These are phyloP conservation scores for Pseudogymnoascus sp. DNA, from an alignment of 2,329 filamentous ascomycete species.

Conservation along the genomic window DNA sequence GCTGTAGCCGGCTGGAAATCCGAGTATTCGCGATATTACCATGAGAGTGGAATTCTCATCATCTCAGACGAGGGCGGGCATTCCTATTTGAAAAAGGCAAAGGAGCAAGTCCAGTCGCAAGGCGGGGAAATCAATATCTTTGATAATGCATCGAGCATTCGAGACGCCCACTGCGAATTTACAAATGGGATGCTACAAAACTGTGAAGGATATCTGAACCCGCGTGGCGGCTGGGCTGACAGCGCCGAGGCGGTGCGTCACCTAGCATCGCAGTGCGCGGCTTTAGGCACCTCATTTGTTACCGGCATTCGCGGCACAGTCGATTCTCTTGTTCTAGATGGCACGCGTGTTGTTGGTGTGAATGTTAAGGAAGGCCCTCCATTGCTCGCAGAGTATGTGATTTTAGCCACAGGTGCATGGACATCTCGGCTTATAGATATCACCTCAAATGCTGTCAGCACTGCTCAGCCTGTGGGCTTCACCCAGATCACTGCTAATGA, in stretches of 20 bases:
- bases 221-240: slow-evolving; percentile 16
- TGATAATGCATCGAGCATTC: background rate
- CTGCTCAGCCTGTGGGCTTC: slow-evolving; percentile 58
- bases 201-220: slow-evolving; percentile 5
- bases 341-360: background rate
- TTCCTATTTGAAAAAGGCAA: background rate
- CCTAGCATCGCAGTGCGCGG: slow-evolving; percentile 14
- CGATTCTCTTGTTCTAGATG: slow-evolving; percentile 8
- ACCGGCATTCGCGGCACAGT: slow-evolving; percentile 24
- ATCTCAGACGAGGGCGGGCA: background rate
- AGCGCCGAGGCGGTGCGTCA: slow-evolving; percentile 15
- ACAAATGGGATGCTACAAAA: background rate
- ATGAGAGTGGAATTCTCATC: background rate
- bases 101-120: background rate
- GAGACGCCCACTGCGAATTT: background rate
- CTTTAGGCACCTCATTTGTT: slow-evolving; percentile 35
- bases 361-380: slow-evolving; percentile 35
- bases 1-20: background rate
- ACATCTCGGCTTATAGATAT: background rate
- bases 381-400: background rate
- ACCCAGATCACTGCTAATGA: slow-evolving; percentile 54
- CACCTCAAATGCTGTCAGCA: slow-evolving; percentile 51
- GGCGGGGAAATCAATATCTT: background rate
- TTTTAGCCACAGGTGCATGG: slow-evolving; percentile 9
- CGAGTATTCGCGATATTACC: background rate